Conservation (phyloP, 305 asterid genomes). For the Fraxinus floribunda region DNA sequence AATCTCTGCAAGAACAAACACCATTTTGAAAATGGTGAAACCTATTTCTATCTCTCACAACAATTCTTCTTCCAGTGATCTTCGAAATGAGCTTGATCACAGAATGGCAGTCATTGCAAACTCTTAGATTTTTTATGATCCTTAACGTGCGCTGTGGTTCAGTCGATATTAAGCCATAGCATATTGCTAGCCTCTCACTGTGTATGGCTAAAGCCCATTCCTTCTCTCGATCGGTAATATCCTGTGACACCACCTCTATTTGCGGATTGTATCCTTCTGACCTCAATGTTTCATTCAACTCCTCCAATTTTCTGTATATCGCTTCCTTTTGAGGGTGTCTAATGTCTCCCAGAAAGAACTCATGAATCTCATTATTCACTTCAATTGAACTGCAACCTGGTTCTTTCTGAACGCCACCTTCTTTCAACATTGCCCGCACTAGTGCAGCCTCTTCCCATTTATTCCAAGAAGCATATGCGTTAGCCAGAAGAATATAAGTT, state of each 20-base stretch:
- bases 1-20: slow-evolving; percentile 52
- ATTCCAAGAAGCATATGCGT: slow-evolving; percentile 39
- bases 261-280: slow-evolving; percentile 45
- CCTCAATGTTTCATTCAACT: slow-evolving; percentile 31
- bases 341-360: slow-evolving; percentile 52
- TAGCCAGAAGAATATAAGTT: slow-evolving; percentile 38
- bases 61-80: slow-evolving; percentile 32
- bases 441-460: slow-evolving; percentile 46
- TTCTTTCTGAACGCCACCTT: slow-evolving; percentile 40
- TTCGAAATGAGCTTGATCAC: slow-evolving; percentile 47
- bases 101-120: slow-evolving; percentile 54
- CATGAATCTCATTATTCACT: slow-evolving; percentile 43
- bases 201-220: slow-evolving; percentile 45
- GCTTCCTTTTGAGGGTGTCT: slow-evolving; percentile 48
- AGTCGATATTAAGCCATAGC: slow-evolving; percentile 50
- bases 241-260: slow-evolving; percentile 38
- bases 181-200: slow-evolving; percentile 59
- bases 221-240: slow-evolving; percentile 41
- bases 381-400: slow-evolving; percentile 59
- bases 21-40: slow-evolving; percentile 58
- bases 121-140: slow-evolving; percentile 49
- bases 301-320: slow-evolving; percentile 41
- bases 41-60: slow-evolving; percentile 50
- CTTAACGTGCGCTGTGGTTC: slow-evolving; percentile 30
- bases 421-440: slow-evolving; percentile 40